Evolutionary conservation across 2,329 filamentous ascomycete species (phyloP).

Genomic region (Drechslerella dactyloides): DNA sequence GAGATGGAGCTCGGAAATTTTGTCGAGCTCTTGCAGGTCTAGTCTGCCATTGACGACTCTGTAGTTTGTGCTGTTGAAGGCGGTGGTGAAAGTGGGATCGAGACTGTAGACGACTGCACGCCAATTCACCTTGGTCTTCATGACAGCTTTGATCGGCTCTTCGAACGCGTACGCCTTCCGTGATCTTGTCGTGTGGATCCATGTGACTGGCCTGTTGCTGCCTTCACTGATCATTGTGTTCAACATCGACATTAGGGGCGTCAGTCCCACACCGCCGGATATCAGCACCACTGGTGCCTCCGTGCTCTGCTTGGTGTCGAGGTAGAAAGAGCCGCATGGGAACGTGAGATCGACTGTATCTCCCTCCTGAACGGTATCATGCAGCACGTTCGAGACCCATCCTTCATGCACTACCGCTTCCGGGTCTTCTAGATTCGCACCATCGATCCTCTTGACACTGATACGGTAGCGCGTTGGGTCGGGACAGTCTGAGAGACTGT

Average conservation of each 20-base stretch:
- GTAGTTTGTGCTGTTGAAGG: conserved; percentile 63
- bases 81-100: conserved; percentile 58
- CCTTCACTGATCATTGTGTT: conserved; percentile 61
- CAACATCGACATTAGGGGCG: conserved; percentile 71
- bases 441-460: conserved; percentile 71
- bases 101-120: conserved; percentile 67
- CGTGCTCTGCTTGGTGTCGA: conserved; percentile 61
- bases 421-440: conserved; percentile 56
- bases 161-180: conserved; percentile 65
- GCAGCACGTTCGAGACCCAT: conserved; percentile 64
- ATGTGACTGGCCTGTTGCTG: conserved; percentile 64
- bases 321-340: conserved; percentile 67
- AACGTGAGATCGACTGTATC: conserved; percentile 65
- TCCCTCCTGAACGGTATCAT: conserved; percentile 62
- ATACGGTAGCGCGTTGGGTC: conserved; percentile 71
- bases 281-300: conserved; percentile 68
- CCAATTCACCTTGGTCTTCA: conserved; percentile 61
- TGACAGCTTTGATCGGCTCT: conserved; percentile 61
- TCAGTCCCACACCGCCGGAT: conserved; percentile 72
- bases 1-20: conserved; percentile 65
- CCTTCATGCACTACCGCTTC: conserved; percentile 59
- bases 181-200: conserved; percentile 68
- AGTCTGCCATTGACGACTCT: conserved; percentile 68
- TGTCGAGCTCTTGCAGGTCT: conserved; percentile 65
- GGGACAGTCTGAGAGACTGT: conserved; percentile 69